These are phyloP conservation scores for Coniella lustricola DNA, from an alignment of 2,329 filamentous ascomycete species.

Conservation along the genomic window DNA sequence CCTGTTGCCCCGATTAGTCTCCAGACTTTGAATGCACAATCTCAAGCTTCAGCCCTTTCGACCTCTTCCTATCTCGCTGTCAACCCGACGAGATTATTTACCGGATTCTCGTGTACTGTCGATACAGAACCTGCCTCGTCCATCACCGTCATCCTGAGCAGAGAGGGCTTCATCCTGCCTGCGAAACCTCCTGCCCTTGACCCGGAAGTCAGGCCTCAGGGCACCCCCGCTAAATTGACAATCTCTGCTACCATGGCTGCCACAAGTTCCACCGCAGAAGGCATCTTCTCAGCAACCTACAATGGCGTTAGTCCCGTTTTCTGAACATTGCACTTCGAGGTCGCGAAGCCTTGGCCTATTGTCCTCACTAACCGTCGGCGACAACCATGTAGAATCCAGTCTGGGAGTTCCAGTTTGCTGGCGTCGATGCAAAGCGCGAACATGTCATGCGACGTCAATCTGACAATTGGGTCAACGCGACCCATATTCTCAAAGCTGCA, in stretches of 20 bases:
- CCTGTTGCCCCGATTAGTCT: too few species aligned
- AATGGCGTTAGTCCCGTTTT: conserved; percentile 50
- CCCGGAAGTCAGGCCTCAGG: too few species aligned
- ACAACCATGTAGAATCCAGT: conserved; percentile 68
- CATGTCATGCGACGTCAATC: conserved; percentile 93
- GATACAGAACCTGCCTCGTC: too few species aligned
- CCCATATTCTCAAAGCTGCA: conserved; percentile 95
- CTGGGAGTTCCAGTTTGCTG: conserved; percentile 78
- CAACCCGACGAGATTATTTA: too few species aligned
- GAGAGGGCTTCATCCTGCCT: too few species aligned
- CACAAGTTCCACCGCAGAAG: conserved; percentile 28
- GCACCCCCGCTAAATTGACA: too few species aligned
- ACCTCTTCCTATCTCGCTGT: too few species aligned
- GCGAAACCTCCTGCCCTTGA: too few species aligned
- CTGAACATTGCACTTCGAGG: background rate
- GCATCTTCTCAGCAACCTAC: conserved; percentile 63
- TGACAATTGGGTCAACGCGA: conserved; percentile 98
- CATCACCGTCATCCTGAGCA: too few species aligned
- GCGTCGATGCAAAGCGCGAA: conserved; percentile 59
- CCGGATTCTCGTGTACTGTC: too few species aligned
- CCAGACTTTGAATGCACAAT: too few species aligned
- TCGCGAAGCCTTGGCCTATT: conserved; percentile 4
- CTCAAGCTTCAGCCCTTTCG: too few species aligned
- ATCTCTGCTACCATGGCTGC: conserved; percentile 37
- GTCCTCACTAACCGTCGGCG: conserved; percentile 2